Conservation (phyloP, 352 stramenopile genomes). For the Hyaloperonospora brassicae region DNA sequence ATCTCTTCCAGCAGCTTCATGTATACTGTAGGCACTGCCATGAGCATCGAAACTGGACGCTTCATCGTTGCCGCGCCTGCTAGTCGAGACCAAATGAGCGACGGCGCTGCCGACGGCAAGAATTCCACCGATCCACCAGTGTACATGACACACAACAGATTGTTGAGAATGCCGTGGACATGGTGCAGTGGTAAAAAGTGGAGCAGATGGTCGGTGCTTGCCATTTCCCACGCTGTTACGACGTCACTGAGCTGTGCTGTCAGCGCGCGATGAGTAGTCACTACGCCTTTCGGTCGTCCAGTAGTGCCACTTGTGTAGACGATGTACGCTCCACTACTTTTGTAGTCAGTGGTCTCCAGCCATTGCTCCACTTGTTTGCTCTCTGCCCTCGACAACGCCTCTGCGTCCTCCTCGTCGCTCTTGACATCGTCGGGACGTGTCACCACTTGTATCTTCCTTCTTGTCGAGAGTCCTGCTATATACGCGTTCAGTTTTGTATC, state of each 20-base stretch:
- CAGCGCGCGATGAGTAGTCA: conserved; percentile 63
- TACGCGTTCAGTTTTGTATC: conserved; percentile 24
- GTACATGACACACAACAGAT: conserved; percentile 73
- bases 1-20: conserved; percentile 78
- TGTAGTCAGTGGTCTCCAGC: conserved; percentile 20
- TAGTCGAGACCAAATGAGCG: conserved; percentile 56
- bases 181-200: conserved; percentile 89
- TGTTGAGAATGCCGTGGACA: conserved; percentile 88
- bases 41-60: conserved; percentile 62
- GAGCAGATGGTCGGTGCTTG: conserved; percentile 62
- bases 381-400: conserved; percentile 11
- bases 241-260: conserved; percentile 78
- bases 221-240: conserved; percentile 80
- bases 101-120: conserved; percentile 44
- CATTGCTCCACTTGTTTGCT: conserved; percentile 27
- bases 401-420: conserved; percentile 6
- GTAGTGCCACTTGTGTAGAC: conserved; percentile 86
- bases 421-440: conserved; percentile 16
- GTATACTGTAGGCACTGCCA: conserved; percentile 90
- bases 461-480: conserved; percentile 10
- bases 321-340: conserved; percentile 36
- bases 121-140: conserved; percentile 80
- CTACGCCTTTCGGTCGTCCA: conserved; percentile 71
- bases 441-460: conserved; percentile 21
- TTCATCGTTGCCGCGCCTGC: conserved; percentile 10